Evolutionary conservation across 768 basidiomycete species (phyloP).

Genomic region (Russula foetens): DNA sequence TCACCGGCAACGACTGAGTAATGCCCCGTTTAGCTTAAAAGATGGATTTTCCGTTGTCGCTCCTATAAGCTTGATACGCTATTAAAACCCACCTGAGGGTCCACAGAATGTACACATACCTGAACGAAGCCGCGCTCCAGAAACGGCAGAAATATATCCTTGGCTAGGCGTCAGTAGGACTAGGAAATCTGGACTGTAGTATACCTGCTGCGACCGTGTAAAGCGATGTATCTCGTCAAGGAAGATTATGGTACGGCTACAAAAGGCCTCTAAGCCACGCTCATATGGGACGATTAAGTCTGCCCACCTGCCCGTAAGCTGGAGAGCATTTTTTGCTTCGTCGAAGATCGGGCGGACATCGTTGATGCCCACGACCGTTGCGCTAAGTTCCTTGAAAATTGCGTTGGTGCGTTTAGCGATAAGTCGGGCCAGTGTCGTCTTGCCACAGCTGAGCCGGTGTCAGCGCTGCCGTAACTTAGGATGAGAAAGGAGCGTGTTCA

Average conservation of each 20-base stretch:
- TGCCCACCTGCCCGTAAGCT: slow-evolving; percentile 53
- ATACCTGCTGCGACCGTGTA: slow-evolving; percentile 61
- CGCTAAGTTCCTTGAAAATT: slow-evolving; percentile 69
- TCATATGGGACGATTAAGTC: neutral
- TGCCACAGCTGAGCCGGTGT: slow-evolving; percentile 44
- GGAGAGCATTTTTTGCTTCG: slow-evolving; percentile 61
- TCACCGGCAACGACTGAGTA: slow-evolving; percentile 73
- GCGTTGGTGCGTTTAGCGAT: slow-evolving; percentile 54
- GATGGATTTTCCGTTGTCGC: slow-evolving; percentile 89
- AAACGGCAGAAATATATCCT: slow-evolving; percentile 80
- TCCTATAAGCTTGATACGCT: slow-evolving; percentile 51
- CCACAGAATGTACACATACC: slow-evolving; percentile 26
- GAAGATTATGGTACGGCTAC: slow-evolving; percentile 66
- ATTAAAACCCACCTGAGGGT: neutral
- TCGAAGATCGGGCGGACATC: slow-evolving; percentile 70
- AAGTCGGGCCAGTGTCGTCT: slow-evolving; percentile 70
- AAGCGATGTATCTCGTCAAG: slow-evolving; percentile 84
- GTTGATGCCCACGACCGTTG: slow-evolving; percentile 60
- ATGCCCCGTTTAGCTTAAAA: slow-evolving; percentile 69
- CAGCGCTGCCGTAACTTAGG: neutral
- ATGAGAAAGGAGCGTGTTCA: slow-evolving; percentile 20
- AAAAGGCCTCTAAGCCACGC: neutral
- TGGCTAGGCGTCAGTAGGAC: slow-evolving; percentile 19
- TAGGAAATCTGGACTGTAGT: neutral
- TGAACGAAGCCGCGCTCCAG: slow-evolving; percentile 74